Base-by-base conservation (phyloP, 306 rosid genomes). In the Cicer cuneatum region DNA sequence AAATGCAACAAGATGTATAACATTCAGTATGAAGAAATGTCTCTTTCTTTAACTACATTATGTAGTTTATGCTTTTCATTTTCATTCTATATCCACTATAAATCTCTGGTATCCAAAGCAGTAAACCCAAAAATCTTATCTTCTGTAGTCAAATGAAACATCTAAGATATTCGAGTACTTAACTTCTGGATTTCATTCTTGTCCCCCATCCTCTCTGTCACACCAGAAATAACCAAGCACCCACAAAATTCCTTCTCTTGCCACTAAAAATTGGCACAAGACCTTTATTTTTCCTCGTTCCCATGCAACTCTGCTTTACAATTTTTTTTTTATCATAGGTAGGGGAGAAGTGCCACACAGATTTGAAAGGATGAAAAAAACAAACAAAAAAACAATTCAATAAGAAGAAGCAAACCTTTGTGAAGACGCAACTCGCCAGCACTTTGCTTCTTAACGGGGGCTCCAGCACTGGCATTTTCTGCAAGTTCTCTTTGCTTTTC, bases 361-460 rank as follows among this genome's bases (percentile, higher is more conserved):
- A 67, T 35, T 72, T 57, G 10, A 19, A 35, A 70, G 1, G 7
- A 37, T 2, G 52, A 54, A 33, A 42, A 35, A 45, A 10, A 39
- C 14, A 43, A 3, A 12, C 8, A 45, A 41, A 77, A 67, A 12
- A 7, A 38, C 11, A 15, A 71, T 41, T 42, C 1, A 51, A 24
- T 39, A 39, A 39, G 15, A 73, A 53, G 13, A 68, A 15, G 45
- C 35, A 65, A 59, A 91, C 98, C 98, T 91, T 85, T 91, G 78
- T 93, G 93, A 82, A 93, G 97, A 78, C 97, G 98, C 85, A 93
- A 72, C 74, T 93, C 97, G 66, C 98, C 98, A 69, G 98, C 97
- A 80, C 86, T 81, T 82, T 89, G 98, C 83, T 88, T 93, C 96
- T 91, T 93, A 7, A 70, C 56, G 6, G 90, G 92, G 51, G 81